Conservation (phyloP, 805 yeast species). For the Metschnikowia lochheadii region DNA sequence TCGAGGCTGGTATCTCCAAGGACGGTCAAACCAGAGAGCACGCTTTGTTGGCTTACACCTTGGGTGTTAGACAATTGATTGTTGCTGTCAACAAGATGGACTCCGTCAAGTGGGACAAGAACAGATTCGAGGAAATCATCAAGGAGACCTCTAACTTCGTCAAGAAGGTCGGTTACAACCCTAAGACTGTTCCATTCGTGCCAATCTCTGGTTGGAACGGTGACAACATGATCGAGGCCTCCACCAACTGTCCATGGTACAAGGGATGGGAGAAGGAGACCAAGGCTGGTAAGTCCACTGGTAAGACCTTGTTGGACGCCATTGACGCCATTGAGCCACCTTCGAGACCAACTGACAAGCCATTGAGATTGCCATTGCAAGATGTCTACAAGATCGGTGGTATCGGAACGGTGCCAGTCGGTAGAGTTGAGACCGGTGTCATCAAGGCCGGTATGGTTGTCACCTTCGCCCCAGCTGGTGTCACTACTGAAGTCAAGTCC, state of each 20-base stretch:
- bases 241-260: conserved; percentile 83
- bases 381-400: conserved; percentile 94
- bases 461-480: conserved; percentile 86
- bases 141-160: conserved; percentile 77
- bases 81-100: conserved; percentile 96
- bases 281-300: conserved; percentile 64
- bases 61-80: conserved; percentile 82
- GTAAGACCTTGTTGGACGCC: conserved; percentile 82
- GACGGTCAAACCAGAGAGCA: conserved; percentile 91
- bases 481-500: conserved; percentile 85
- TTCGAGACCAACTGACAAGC: conserved; percentile 76
- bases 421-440: conserved; percentile 90
- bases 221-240: conserved; percentile 86
- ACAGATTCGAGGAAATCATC: conserved; percentile 72
- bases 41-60: conserved; percentile 83
- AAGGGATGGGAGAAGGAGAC: conserved; percentile 81
- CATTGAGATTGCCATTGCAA: conserved; percentile 85
- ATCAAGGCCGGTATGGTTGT: conserved; percentile 91
- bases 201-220: conserved; percentile 87
- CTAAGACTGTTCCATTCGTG: conserved; percentile 79
- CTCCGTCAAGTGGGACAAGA: conserved; percentile 83
- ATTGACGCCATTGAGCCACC: conserved; percentile 82
- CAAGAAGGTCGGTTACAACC: conserved; percentile 83
- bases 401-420: conserved; percentile 90
- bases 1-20: conserved; percentile 93